These are phyloP conservation scores for Alternaria rosae DNA, from an alignment of 2,329 filamentous ascomycete genomes.

Conservation along the genomic window DNA sequence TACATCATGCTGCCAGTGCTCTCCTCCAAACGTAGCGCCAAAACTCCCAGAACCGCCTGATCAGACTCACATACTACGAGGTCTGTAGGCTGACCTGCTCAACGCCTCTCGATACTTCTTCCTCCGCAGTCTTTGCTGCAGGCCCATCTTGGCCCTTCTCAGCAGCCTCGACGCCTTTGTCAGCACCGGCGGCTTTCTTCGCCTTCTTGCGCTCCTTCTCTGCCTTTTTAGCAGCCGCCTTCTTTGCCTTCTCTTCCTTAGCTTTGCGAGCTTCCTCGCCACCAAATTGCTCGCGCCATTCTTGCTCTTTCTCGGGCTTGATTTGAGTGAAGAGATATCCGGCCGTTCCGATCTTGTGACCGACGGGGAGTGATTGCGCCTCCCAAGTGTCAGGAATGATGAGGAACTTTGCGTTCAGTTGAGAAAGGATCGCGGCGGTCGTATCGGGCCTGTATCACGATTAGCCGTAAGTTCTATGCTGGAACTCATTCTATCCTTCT, in stretches of 20 bases:
- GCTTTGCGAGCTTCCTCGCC: constrained; percentile 71
- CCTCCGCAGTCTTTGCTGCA: constrained; percentile 49
- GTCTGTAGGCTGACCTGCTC: constrained; percentile 56
- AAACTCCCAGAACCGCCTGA: neutral
- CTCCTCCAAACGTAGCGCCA: constrained; percentile 8
- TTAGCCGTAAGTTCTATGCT: constrained; percentile 13
- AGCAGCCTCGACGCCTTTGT: constrained; percentile 80
- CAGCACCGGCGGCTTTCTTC: constrained; percentile 65
- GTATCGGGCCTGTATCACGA: constrained; percentile 39
- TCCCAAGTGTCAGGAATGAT: constrained; percentile 64
- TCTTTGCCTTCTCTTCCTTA: constrained; percentile 73
- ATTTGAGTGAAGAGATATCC: constrained; percentile 85
- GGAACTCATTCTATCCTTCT: too few species aligned
- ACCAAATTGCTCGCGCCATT: constrained; percentile 81
- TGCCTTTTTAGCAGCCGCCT: constrained; percentile 64
- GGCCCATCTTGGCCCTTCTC: constrained; percentile 71
- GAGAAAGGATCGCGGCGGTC: constrained; percentile 74
- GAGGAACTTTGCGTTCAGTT: constrained; percentile 68
- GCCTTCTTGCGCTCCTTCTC: constrained; percentile 70
- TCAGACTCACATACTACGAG: constrained; percentile 32
- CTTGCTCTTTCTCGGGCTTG: constrained; percentile 78
- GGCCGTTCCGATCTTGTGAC: constrained; percentile 82
- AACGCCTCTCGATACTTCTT: constrained; percentile 55
- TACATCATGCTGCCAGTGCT: constrained; percentile 1
- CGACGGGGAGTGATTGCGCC: constrained; percentile 58